These are phyloP conservation scores for Yarrowia sp. DNA, from an alignment of 805 yeast genomes.

Conservation along the genomic window DNA sequence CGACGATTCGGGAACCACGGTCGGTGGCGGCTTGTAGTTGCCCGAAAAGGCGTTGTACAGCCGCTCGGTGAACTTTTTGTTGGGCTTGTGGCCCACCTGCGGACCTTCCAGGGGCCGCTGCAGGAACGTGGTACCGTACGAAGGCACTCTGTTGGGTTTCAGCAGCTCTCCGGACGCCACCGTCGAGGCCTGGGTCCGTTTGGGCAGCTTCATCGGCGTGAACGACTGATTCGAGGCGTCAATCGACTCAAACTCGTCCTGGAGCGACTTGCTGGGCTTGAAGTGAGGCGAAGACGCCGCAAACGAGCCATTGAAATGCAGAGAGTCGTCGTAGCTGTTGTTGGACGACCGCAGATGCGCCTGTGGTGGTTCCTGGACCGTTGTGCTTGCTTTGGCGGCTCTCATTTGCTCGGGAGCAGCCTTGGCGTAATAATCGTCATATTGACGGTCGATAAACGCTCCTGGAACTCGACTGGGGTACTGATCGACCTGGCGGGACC, in stretches of 20 bases:
- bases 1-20: constrained; percentile 35
- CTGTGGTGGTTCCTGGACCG: constrained; percentile 29
- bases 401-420: constrained; percentile 33
- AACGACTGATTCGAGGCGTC: constrained; percentile 15
- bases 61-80: constrained; percentile 27
- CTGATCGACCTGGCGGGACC: constrained; percentile 11
- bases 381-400: constrained; percentile 10
- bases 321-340: constrained; percentile 13
- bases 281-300: constrained; percentile 22
- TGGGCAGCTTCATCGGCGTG: constrained; percentile 33
- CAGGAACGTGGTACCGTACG: constrained; percentile 32
- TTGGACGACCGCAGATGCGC: constrained; percentile 19
- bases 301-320: constrained; percentile 30
- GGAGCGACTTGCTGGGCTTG: constrained; percentile 10
- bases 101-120: constrained; percentile 26
- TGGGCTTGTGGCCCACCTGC: constrained; percentile 11
- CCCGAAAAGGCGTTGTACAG: constrained; percentile 37
- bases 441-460: constrained; percentile 27
- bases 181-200: not conserved
- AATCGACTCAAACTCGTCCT: constrained; percentile 20
- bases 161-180: not conserved
- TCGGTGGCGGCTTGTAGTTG: constrained; percentile 38
- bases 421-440: constrained; percentile 19
- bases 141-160: constrained; percentile 15
- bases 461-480: constrained; percentile 14